A percentile compares a stretch with the other conserved stretches of the same genome.
phyloP scores from a whole-genome alignment of 148 eudicot species.

The Linanthus parryae region DNA sequence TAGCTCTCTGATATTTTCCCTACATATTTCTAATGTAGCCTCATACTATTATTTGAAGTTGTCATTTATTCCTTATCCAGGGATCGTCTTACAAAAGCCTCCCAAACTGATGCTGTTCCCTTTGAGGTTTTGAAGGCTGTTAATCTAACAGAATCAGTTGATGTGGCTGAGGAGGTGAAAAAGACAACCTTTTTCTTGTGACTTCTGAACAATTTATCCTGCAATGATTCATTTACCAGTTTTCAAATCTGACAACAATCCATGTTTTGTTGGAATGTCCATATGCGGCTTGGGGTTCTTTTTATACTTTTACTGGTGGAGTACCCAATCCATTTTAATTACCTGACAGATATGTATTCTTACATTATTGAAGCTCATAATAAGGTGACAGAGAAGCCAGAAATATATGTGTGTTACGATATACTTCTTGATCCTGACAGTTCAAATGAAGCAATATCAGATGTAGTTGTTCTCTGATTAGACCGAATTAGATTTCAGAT shows the following conservation, averaged over 20 bases:
- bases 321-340: background rate
- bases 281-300: background rate
- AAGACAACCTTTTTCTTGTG: background rate
- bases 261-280: too few relatives aligned
- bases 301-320: background rate
- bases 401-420: slow-evolving; percentile 34
- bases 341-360: background rate
- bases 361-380: slow-evolving; percentile 34
- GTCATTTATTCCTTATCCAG: background rate
- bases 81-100: slow-evolving; percentile 33
- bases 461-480: too few relatives aligned
- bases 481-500: too few relatives aligned
- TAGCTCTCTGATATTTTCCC: background rate
- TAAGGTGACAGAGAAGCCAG: slow-evolving; percentile 33
- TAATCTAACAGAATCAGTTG: slow-evolving; percentile 37
- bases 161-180: slow-evolving; percentile 40
- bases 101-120: slow-evolving; percentile 51
- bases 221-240: background rate
- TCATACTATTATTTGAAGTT: slow-evolving; percentile 9
- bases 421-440: slow-evolving; percentile 46
- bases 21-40: too few relatives aligned
- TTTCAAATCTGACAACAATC: background rate
- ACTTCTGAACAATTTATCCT: background rate
- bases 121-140: slow-evolving; percentile 55
- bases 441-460: slow-evolving; percentile 37